A percentile compares a stretch with the other conserved stretches of the same genome.
Conservation (phyloP, 2,329 filamentous ascomycete species). For the Paraphaeosphaeria sporulosa region DNA sequence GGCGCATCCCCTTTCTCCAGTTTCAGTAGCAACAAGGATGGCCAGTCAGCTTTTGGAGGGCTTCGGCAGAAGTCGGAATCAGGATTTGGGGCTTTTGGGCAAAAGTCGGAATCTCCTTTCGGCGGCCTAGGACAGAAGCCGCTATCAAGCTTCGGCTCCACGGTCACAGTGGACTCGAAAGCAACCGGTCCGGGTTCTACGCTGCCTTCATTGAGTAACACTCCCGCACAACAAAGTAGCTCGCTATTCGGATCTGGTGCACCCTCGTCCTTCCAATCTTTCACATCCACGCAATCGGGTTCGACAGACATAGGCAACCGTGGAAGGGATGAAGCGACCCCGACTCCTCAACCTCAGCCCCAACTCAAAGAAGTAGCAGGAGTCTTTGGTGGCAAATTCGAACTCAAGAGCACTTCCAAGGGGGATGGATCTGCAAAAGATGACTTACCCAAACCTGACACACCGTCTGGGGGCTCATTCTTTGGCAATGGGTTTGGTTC, state of each 20-base stretch:
- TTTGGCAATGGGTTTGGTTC: constrained; percentile 70
- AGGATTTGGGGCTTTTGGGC: constrained; percentile 35
- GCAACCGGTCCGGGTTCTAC: constrained; percentile 36
- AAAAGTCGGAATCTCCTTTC: constrained; percentile 43
- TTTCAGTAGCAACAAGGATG: constrained; percentile 31
- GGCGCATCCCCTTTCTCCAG: constrained; percentile 41
- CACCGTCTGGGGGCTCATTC: constrained; percentile 57
- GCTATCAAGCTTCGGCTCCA: constrained; percentile 50
- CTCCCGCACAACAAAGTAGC: constrained; percentile 36
- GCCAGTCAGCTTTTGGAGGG: constrained; percentile 39
- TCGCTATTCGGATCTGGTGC: constrained; percentile 39
- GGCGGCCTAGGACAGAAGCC: constrained; percentile 39
- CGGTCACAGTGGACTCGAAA: constrained; percentile 46
- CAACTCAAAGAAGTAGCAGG: constrained; percentile 30
- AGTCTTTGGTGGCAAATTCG: constrained; percentile 62
- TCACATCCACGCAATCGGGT: constrained; percentile 39
- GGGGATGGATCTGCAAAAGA: constrained; percentile 68
- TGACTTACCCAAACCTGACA: constrained; percentile 61
- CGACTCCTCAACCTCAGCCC: constrained; percentile 39
- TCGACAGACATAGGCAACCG: constrained; percentile 36
- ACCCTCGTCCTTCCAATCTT: constrained; percentile 38
- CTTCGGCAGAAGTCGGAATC: constrained; percentile 38
- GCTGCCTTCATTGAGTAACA: constrained; percentile 42
- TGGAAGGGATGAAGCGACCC: constrained; percentile 44
- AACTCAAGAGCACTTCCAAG: constrained; percentile 73